Evolutionary conservation across 1,284 basidiomycete genomes (phyloP).

Genomic region (Cryptococcus jaspeensis): DNA sequence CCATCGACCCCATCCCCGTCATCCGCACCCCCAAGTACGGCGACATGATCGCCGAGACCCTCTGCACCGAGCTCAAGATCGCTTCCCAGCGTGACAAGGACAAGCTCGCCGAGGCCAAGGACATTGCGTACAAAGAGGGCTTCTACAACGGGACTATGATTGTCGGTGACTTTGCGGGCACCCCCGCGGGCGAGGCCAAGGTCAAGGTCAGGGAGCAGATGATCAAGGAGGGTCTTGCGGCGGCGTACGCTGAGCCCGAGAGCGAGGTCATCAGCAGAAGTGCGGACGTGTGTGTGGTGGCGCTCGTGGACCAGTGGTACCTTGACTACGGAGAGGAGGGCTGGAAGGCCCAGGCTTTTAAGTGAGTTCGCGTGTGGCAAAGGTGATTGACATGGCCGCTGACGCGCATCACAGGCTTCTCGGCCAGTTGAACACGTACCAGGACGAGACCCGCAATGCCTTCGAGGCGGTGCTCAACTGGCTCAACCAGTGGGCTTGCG

Average conservation of each 20-base stretch:
- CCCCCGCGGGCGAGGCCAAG: conserved; percentile 87
- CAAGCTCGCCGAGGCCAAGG: conserved; percentile 93
- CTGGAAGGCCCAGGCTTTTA: conserved; percentile 85
- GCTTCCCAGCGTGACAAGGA: conserved; percentile 92
- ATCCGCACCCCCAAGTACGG: conserved; percentile 87
- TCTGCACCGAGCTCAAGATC: conserved; percentile 90
- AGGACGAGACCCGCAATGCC: conserved; percentile 80
- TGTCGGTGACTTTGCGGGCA: conserved; percentile 83
- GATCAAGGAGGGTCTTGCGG: conserved; percentile 74
- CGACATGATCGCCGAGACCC: conserved; percentile 81
- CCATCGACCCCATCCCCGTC: conserved; percentile 83
- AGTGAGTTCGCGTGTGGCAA: conserved; percentile 55
- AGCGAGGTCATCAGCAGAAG: conserved; percentile 85
- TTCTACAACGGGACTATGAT: conserved; percentile 93
- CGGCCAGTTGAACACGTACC: conserved; percentile 85
- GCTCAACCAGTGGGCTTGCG: conserved; percentile 99
- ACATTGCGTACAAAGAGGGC: conserved; percentile 97
- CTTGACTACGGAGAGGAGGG: conserved; percentile 90
- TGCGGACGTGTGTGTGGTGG: conserved; percentile 95
- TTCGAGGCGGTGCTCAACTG: conserved; percentile 92
- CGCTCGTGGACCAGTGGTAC: conserved; percentile 99
- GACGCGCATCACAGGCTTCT: conserved; percentile 61
- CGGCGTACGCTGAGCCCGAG: conserved; percentile 95
- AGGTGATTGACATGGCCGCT: not conserved
- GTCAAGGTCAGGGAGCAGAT: conserved; percentile 80